A percentile compares a stretch with the other conserved stretches of the same genome.
Conservation (phyloP, 306 rosid species). For the Hippophae tibetana region DNA sequence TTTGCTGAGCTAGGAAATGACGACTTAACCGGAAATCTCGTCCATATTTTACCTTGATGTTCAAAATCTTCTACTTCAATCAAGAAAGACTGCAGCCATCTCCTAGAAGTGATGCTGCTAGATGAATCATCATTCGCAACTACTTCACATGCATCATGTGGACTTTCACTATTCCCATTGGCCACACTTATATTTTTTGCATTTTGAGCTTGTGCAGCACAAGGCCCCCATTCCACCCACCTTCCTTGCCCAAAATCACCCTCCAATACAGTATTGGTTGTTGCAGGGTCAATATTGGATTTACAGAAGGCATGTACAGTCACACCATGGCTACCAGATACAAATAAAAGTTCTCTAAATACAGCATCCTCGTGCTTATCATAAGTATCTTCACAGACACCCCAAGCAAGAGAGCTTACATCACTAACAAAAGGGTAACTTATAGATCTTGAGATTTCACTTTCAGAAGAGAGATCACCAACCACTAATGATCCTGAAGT, state of each 20-base stretch:
- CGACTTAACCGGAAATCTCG: slow-evolving; percentile 56
- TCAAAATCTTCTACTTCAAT: slow-evolving; percentile 45
- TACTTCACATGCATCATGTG: slow-evolving; percentile 2
- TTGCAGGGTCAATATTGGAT: slow-evolving; percentile 20
- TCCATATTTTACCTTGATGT: slow-evolving; percentile 45
- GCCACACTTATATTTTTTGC: slow-evolving; percentile 19
- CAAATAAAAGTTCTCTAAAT: slow-evolving; percentile 71
- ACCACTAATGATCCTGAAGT: slow-evolving; percentile 38
- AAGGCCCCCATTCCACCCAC: slow-evolving; percentile 89
- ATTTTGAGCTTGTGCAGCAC: slow-evolving; percentile 27
- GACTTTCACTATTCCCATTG: slow-evolving; percentile 33
- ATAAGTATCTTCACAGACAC: slow-evolving; percentile 53
- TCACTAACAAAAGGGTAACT: slow-evolving; percentile 52
- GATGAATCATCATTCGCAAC: slow-evolving; percentile 17
- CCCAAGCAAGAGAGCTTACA: slow-evolving; percentile 81
- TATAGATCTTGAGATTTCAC: slow-evolving; percentile 32
- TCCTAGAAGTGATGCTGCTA: slow-evolving; percentile 36
- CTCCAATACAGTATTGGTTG: slow-evolving; percentile 24
- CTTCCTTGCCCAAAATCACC: slow-evolving; percentile 48
- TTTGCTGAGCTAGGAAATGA: slow-evolving; percentile 59
- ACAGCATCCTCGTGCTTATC: slow-evolving; percentile 51
- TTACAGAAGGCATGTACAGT: slow-evolving; percentile 68
- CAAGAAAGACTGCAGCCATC: slow-evolving; percentile 61
- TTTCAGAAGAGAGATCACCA: slow-evolving; percentile 23
- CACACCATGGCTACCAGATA: slow-evolving; percentile 70